phyloP scores from a whole-genome alignment of 106 monocot species.

The Agapanthus africanus region DNA sequence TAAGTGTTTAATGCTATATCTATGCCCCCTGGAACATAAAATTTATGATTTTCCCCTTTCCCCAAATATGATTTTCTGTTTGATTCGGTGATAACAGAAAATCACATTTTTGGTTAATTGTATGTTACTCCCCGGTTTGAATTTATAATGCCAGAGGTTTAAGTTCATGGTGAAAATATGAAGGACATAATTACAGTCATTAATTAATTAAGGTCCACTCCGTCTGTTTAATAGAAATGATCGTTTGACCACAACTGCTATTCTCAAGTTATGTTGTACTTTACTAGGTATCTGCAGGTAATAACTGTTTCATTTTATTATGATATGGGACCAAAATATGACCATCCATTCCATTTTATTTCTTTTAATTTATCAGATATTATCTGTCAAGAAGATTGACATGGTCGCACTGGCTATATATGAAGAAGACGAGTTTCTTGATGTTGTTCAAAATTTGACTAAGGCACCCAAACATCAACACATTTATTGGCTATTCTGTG shows the following conservation, averaged over 20 bases:
- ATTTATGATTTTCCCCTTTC: too few species aligned
- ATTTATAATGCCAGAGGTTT: too few species aligned
- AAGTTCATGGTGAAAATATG: too few species aligned
- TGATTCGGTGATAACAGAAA: too few species aligned
- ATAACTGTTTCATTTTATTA: neutral
- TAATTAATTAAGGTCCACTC: neutral
- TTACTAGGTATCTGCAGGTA: neutral
- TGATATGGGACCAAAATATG: neutral
- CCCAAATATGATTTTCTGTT: too few species aligned
- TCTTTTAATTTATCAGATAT: conserved; percentile 21
- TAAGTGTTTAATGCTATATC: neutral
- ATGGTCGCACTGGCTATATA: conserved; percentile 24
- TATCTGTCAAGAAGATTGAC: conserved; percentile 56
- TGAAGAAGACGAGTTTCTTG: conserved; percentile 58
- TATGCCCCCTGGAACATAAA: too few species aligned
- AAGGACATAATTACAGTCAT: too few species aligned
- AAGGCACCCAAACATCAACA: conserved; percentile 45
- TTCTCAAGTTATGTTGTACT: neutral
- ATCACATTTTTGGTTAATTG: too few species aligned
- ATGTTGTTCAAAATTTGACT: conserved; percentile 34
- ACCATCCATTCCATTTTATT: neutral
- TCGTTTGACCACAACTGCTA: neutral
- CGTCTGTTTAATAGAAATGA: neutral
- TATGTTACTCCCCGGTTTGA: too few species aligned
- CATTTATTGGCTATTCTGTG: conserved; percentile 48